A percentile compares a stretch with the other conserved stretches of the same genome.
Evolutionary conservation across 768 basidiomycete species (phyloP).

Genomic region (Hygrocybe coccinea): DNA sequence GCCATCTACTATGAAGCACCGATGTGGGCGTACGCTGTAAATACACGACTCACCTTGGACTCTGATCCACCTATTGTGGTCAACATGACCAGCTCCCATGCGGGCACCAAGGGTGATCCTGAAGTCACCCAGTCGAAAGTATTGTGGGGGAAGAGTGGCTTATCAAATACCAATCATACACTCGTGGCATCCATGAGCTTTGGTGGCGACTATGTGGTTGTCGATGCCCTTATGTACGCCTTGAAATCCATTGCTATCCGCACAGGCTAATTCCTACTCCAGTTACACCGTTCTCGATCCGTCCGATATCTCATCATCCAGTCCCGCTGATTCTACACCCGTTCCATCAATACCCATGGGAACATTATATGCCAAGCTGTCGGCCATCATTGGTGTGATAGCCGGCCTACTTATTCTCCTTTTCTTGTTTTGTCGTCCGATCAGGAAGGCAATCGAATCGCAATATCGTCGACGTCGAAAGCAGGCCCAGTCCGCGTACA

Average conservation of each 20-base stretch:
- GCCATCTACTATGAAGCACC: conserved; percentile 6
- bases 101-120: not conserved
- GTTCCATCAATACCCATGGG: not conserved
- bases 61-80: not conserved
- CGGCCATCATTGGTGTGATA: not conserved
- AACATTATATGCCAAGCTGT: not conserved
- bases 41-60: not conserved
- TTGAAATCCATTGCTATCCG: not conserved
- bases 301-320: not conserved
- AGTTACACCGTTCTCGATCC: conserved; percentile 2
- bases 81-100: not conserved
- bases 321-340: too few relatives aligned
- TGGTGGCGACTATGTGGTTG: not conserved
- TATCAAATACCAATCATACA: conserved; percentile 1
- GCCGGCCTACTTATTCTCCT: not conserved
- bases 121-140: not conserved
- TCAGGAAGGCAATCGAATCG: not conserved
- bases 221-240: conserved; percentile 2
- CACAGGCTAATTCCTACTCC: not conserved
- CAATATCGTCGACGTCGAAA: not conserved
- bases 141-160: not conserved
- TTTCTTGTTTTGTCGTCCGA: not conserved
- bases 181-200: not conserved
- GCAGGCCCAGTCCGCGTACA: not conserved
- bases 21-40: not conserved